These are phyloP conservation scores for Monosporascus sp. DNA, from an alignment of 2,329 filamentous ascomycete genomes.

Conservation along the genomic window DNA sequence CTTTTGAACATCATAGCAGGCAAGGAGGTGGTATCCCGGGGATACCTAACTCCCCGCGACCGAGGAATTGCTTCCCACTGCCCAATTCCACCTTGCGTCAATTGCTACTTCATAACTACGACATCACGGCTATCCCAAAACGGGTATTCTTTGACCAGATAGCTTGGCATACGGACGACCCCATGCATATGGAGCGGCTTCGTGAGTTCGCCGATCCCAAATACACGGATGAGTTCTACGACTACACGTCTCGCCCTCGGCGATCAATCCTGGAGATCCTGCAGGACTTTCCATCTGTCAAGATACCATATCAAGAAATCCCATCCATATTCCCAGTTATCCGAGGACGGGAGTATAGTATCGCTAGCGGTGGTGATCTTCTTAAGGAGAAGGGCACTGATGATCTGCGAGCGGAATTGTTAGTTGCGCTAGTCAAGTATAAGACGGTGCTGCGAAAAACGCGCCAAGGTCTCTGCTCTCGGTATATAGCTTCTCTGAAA, in stretches of 20 bases:
- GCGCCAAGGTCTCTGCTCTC: conserved; percentile 82
- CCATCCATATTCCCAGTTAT: conserved; percentile 74
- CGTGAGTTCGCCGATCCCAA: conserved; percentile 76
- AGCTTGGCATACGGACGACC: conserved; percentile 66
- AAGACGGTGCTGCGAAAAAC: conserved; percentile 79
- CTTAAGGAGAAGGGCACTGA: conserved; percentile 18
- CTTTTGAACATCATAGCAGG: conserved; percentile 39
- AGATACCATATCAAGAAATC: conserved; percentile 69
- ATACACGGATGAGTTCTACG: conserved; percentile 86
- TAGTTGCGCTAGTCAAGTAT: conserved; percentile 88
- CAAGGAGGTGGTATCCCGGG: conserved; percentile 6
- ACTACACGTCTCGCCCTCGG: conserved; percentile 87
- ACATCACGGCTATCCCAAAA: conserved; percentile 84
- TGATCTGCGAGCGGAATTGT: conserved; percentile 58
- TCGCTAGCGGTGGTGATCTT: conserved; percentile 64
- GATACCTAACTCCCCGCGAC: conserved; percentile 6
- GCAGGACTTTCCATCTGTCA: conserved; percentile 80
- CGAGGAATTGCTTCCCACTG: conserved; percentile 29
- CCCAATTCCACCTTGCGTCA: conserved; percentile 59
- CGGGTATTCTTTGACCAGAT: conserved; percentile 80
- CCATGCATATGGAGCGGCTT: conserved; percentile 73
- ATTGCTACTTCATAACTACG: conserved; percentile 76
- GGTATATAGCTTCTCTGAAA: conserved; percentile 67
- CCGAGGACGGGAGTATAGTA: conserved; percentile 88
- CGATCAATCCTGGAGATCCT: conserved; percentile 89